Evolutionary conservation across 371 early-diverging fungal species (phyloP).

Genomic region (Lichtheimia corymbifera): DNA sequence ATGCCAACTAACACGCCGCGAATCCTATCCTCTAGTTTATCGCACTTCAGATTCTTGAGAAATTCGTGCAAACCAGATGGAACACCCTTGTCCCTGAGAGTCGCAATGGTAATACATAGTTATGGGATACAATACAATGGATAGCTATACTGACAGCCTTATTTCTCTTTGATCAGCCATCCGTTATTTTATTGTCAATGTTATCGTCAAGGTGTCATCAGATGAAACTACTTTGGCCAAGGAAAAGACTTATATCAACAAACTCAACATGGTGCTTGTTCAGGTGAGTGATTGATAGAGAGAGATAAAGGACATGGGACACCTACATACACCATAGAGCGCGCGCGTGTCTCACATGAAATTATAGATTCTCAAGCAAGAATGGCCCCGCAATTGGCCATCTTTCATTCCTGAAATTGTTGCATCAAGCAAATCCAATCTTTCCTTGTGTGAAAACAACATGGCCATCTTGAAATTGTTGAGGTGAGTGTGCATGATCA

Average conservation of each 20-base stretch:
- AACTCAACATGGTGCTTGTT: slow-evolving; percentile 93
- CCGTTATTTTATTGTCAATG: slow-evolving; percentile 89
- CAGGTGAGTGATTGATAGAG: slow-evolving; percentile 60
- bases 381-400: slow-evolving; percentile 99
- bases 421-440: slow-evolving; percentile 85
- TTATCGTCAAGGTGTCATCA: slow-evolving; percentile 88
- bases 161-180: slow-evolving; percentile 65
- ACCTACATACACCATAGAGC: no score
- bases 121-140: no score
- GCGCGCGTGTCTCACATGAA: neutral
- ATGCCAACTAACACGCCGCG: no score
- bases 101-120: slow-evolving; percentile 71
- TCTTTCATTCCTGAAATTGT: slow-evolving; percentile 98
- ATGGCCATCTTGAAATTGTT: slow-evolving; percentile 97
- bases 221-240: slow-evolving; percentile 72
- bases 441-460: slow-evolving; percentile 97
- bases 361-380: slow-evolving; percentile 96
- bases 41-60: slow-evolving; percentile 96
- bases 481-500: slow-evolving; percentile 56
- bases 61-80: slow-evolving; percentile 97
- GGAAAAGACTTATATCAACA: slow-evolving; percentile 80
- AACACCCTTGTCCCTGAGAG: slow-evolving; percentile 90
- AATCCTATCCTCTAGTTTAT: slow-evolving; percentile 71
- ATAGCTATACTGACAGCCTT: no score
- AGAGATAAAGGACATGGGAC: no score